Percentiles rank a stretch among this genome's conserved stretches.
Conservation (phyloP, 2,329 filamentous ascomycete species). For the Phialemonium atrogriseum region DNA sequence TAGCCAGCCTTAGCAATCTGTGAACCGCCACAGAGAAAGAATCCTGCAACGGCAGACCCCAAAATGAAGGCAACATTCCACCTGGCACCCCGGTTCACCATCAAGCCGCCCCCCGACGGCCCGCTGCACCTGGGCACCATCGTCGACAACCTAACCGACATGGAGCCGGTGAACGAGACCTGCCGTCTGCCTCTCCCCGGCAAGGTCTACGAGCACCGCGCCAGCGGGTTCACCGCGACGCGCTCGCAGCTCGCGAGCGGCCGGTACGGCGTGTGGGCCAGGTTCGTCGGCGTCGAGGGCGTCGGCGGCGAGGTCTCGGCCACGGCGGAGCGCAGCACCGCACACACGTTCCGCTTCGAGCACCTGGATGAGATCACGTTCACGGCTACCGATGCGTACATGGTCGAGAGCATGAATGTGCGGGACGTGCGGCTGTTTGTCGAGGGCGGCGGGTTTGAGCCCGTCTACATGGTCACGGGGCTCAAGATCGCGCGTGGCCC, state of each 20-base stretch:
- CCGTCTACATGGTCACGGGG: constrained; percentile 3
- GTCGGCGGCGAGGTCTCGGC: not conserved
- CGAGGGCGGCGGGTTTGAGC: not conserved
- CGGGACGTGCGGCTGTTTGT: not conserved
- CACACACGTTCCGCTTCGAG: not conserved
- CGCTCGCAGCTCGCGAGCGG: not conserved
- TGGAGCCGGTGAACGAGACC: not conserved
- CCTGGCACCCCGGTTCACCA: too few relatives aligned
- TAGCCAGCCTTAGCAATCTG: too few relatives aligned
- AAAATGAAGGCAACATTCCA: too few relatives aligned
- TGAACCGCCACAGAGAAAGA: too few relatives aligned
- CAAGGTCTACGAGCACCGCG: not conserved
- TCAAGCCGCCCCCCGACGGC: not conserved
- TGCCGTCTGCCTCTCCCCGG: not conserved
- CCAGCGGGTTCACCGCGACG: not conserved
- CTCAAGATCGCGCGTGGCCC: constrained; percentile 3
- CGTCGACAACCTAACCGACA: not conserved
- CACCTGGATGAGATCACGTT: not conserved
- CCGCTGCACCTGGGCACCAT: not conserved
- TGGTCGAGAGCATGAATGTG: not conserved
- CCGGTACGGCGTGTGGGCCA: not conserved
- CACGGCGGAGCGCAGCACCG: not conserved
- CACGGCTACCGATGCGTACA: not conserved
- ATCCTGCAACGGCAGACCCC: too few relatives aligned
- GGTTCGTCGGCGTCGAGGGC: not conserved